Evolutionary conservation across 768 basidiomycete species (phyloP).

Genomic region (Suillus subalutaceus): DNA sequence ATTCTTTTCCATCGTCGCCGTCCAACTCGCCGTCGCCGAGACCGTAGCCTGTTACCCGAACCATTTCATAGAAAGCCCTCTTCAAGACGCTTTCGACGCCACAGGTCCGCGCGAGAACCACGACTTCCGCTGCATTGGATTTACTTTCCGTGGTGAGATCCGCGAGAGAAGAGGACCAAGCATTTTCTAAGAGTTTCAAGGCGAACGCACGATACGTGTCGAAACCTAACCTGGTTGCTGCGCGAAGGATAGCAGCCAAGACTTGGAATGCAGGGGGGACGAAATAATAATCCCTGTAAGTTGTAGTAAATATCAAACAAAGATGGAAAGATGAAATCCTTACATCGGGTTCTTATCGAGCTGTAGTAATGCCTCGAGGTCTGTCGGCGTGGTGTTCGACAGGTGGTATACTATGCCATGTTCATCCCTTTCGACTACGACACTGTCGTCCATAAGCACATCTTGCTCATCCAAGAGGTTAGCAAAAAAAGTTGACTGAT

Average conservation of each 20-base stretch:
- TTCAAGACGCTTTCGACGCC: slow-evolving; percentile 34
- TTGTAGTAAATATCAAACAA: not conserved
- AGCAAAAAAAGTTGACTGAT: slow-evolving; percentile 38
- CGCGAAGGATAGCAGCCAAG: slow-evolving; percentile 39
- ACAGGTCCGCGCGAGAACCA: slow-evolving; percentile 34
- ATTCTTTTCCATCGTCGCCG: not conserved
- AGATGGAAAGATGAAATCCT: not conserved
- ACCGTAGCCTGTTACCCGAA: slow-evolving; percentile 6
- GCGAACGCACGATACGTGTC: slow-evolving; percentile 31
- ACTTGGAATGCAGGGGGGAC: slow-evolving; percentile 6
- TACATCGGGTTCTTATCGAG: slow-evolving; percentile 11
- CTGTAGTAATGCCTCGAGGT: slow-evolving; percentile 9
- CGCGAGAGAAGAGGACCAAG: slow-evolving; percentile 33
- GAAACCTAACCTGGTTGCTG: slow-evolving; percentile 38
- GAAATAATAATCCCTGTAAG: slow-evolving; percentile 5
- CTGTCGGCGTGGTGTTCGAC: slow-evolving; percentile 3
- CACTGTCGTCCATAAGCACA: slow-evolving; percentile 19
- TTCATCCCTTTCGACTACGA: slow-evolving; percentile 6
- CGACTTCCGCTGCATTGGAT: slow-evolving; percentile 32
- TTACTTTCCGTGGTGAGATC: slow-evolving; percentile 15
- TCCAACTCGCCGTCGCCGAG: slow-evolving; percentile 11
- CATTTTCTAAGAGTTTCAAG: slow-evolving; percentile 29
- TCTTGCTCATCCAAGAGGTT: slow-evolving; percentile 20
- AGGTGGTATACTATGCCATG: slow-evolving; percentile 7
- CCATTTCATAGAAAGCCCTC: slow-evolving; percentile 41